Evolutionary conservation across 345 rosid genomes (phyloP), one percentile per base, ranked within the genome.

Genomic region (Eutrema japonicum): DNA sequence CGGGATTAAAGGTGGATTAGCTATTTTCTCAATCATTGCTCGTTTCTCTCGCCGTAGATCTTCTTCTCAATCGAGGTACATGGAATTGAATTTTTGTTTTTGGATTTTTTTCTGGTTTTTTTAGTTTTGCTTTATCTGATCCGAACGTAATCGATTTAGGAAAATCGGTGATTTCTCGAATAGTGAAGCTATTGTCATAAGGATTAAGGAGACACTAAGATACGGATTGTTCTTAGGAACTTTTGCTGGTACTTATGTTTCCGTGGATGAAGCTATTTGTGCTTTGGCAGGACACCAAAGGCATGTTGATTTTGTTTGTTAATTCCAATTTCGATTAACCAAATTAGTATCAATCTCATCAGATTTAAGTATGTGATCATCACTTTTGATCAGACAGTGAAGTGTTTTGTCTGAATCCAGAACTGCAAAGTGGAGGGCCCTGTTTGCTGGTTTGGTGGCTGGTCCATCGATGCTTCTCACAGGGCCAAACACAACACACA

Each of bases 401-500:
- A 50, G 32, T 62, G 30, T 47, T 57, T 76, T 53, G 33, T 72
- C 55, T 72, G 56, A 42, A 73, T 58, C 55, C 69, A 94, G 98
- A 89, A 91, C 96, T 22, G 92, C 85, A 27, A 91, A 79, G 64
- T 94, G 98, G 98, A 88, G 97, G 71, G 87, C 92, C 36, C 80
- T 94, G 64, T 65, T 94, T 16, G 98, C 97, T 12, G 98, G 97
- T 54, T 79, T 89, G 58, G 73, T 94, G 59, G 97, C 97, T 35
- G 98, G 98, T 41, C 98, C 97, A 62, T 89, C 98, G 3, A 94
- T 94, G 91, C 87, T 94, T 71, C 91, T 94, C 51, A 91, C 97
- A 0, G 97, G 98, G 42, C 87, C 83, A 26, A 85, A 88, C 50
- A 85, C 93, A 0, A 91, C 86, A 74, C 98, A 94, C 64, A 94